Evolutionary conservation across 768 basidiomycete genomes (phyloP).

Genomic region (Holtermanniella nyarrowii): DNA sequence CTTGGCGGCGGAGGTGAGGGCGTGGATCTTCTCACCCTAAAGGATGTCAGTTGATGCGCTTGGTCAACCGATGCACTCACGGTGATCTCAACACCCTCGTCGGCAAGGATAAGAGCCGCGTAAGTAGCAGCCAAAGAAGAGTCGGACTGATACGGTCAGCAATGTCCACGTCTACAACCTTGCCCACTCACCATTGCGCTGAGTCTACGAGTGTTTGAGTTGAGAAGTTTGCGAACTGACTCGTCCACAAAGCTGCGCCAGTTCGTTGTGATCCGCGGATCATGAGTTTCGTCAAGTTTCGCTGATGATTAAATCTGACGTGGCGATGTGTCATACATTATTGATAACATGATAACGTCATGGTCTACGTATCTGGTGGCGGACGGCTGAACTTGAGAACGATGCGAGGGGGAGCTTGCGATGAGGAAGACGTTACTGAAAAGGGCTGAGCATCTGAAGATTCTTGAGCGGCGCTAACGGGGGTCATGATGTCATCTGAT

Average conservation of each 20-base stretch:
- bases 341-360: background rate
- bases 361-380: background rate
- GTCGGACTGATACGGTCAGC: background rate
- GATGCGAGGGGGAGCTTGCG: background rate
- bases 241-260: too few species aligned
- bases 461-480: too few species aligned
- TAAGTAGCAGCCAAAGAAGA: slow-evolving; percentile 61
- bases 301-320: background rate
- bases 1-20: slow-evolving; percentile 50
- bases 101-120: slow-evolving; percentile 95
- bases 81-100: slow-evolving; percentile 94
- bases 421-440: too few species aligned
- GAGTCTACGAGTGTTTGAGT: background rate
- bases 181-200: background rate
- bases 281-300: too few species aligned
- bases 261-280: background rate
- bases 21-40: background rate
- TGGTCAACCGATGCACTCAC: slow-evolving; percentile 48
- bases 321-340: too few species aligned
- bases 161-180: background rate
- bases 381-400: background rate
- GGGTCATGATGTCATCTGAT: too few species aligned
- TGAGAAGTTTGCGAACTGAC: background rate
- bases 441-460: too few species aligned
- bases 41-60: slow-evolving; percentile 1